Evolutionary conservation across 1,284 basidiomycete species (phyloP), one percentile per base, ranked within the genome.

Genomic region (Jaminaea rosea): DNA sequence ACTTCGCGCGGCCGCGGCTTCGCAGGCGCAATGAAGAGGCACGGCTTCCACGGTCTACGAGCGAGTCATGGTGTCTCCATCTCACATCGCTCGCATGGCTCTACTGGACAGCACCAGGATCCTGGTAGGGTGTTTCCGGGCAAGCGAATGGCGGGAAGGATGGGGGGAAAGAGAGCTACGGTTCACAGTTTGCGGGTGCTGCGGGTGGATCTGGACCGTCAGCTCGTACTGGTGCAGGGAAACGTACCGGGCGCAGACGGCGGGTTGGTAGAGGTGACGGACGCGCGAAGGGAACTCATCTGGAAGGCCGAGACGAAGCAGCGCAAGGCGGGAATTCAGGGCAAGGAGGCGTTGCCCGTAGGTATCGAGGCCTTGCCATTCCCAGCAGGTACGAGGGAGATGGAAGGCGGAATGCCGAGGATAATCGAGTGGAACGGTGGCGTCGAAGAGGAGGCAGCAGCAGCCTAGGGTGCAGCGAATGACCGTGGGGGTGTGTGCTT

Each of bases 1-100:
- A 90, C 87, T 62, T 88, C 88, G 87, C 94, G 75, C 65, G 94
- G 94, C 21, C 97, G 97, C 76, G 94, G 94, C 17, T 97, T 93
- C 76, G 87, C 90, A 63, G 94, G 94, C 72, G 84, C 82, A 42
- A 98, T 99, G 94, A 99, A 98, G 77, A 81, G 90, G 44, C 92
- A 89, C 83, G 85, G 86, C 44, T 98, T 94, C 78, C 82, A 84
- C 67, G 94, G 94, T 77, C 78, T 92, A 29, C 82, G 85, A 51
- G 92, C 90, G 1, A 88, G 88, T 76, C 94, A 99, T 76, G 94
- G 94, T 86, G 88, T 89, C 46, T 97, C 94, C 53, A 75, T 92
- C 63, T 89, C 89, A 26, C 94, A 98, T 80, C 85, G 94, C 73
- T 86, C 87, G 24, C 83, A 84, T 41, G 94, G 94, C 72, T 87